Evolutionary conservation across 345 rosid species (phyloP).

Genomic region (Acer yangbiense): DNA sequence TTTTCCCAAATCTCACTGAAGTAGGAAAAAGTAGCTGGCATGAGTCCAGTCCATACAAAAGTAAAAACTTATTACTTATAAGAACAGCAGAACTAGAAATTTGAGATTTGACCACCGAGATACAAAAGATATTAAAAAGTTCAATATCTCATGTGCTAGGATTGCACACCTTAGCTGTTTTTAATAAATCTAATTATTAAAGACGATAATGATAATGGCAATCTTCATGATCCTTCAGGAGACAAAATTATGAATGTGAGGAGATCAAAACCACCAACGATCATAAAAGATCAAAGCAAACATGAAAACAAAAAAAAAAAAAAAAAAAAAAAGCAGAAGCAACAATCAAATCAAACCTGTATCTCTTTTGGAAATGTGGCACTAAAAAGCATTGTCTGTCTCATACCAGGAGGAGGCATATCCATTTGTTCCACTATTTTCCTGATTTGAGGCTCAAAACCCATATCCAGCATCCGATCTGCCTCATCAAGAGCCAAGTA

Average conservation of each 20-base stretch:
- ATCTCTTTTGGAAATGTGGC: slow-evolving; percentile 98
- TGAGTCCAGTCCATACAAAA: background rate
- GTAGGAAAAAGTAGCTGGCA: background rate
- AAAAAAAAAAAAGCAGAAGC: background rate
- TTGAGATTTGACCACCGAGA: background rate
- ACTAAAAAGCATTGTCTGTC: slow-evolving; percentile 96
- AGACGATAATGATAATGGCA: background rate
- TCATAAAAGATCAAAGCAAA: background rate
- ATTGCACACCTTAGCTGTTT: background rate
- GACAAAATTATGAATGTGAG: background rate
- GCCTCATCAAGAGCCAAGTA: slow-evolving; percentile 97
- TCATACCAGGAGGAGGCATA: slow-evolving; percentile 87
- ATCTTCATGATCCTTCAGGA: no score
- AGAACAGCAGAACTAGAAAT: background rate
- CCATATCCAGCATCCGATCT: slow-evolving; percentile 99
- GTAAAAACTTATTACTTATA: background rate
- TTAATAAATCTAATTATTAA: background rate
- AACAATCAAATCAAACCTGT: slow-evolving; percentile 56
- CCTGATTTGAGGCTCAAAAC: slow-evolving; percentile 98
- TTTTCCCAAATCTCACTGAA: background rate
- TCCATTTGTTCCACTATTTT: slow-evolving; percentile 96
- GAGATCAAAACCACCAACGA: background rate
- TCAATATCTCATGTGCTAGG: background rate
- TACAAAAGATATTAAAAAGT: background rate
- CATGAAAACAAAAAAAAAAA: background rate